Conservation (phyloP, 2,329 filamentous ascomycete genomes). For the Penicillium sclerotigenum region DNA sequence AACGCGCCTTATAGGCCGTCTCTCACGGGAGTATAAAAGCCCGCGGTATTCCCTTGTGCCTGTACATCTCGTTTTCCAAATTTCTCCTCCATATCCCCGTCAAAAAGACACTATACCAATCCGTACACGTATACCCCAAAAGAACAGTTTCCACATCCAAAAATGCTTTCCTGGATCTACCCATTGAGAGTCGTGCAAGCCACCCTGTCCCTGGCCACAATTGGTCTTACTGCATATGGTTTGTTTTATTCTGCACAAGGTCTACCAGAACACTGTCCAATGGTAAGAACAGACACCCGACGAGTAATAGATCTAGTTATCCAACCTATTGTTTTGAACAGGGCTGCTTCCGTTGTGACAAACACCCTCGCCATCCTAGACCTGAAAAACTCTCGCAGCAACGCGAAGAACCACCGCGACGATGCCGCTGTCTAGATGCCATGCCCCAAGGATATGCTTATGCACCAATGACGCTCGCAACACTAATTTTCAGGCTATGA, state of each 20-base stretch:
- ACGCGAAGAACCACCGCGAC: slow-evolving; percentile 8
- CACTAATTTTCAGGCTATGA: background rate
- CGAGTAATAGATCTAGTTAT: background rate
- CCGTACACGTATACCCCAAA: background rate
- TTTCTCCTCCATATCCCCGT: background rate
- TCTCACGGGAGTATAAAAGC: slow-evolving; percentile 4
- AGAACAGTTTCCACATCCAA: background rate
- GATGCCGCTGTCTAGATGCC: background rate
- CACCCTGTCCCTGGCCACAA: slow-evolving; percentile 19
- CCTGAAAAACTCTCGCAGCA: slow-evolving; percentile 18
- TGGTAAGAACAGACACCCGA: slow-evolving; percentile 13
- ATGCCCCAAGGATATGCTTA: background rate
- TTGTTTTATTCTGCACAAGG: background rate
- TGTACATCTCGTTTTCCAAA: background rate
- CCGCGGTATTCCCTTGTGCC: background rate
- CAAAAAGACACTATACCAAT: background rate
- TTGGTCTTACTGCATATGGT: slow-evolving; percentile 24
- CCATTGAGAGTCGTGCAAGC: slow-evolving; percentile 22
- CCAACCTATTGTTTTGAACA: background rate
- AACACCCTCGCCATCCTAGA: slow-evolving; percentile 23
- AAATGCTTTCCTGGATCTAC: slow-evolving; percentile 25
- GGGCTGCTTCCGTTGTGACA: slow-evolving; percentile 24
- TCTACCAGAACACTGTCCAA: slow-evolving; percentile 8
- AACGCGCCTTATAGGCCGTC: background rate
- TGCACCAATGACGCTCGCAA: background rate